These are phyloP conservation scores for Tetracladium marchalianum DNA, from an alignment of 495 filamentous ascomycete species.

Conservation along the genomic window DNA sequence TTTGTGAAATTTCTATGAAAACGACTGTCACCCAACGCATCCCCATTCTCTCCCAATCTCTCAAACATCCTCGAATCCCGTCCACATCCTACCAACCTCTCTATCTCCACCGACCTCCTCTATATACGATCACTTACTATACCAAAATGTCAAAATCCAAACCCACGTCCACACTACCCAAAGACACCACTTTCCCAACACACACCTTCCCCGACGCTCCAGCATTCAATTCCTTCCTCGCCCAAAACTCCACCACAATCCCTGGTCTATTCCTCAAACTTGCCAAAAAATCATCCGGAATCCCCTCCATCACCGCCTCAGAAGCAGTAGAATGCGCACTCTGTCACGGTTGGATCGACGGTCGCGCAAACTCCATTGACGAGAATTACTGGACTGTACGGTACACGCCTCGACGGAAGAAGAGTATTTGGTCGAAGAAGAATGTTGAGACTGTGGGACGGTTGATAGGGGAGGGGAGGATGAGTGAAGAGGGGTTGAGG, in stretches of 20 bases:
- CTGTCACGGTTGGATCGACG: constrained; percentile 54
- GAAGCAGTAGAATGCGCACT: constrained; percentile 45
- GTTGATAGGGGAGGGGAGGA: constrained; percentile 6
- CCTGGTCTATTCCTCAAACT: constrained; percentile 44
- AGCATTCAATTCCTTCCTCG: too few relatives aligned
- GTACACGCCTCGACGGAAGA: constrained; percentile 43
- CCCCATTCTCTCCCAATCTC: too few relatives aligned
- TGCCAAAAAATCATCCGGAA: constrained; percentile 37
- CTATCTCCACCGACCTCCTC: too few relatives aligned
- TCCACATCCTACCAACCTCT: too few relatives aligned
- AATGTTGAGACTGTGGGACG: constrained; percentile 21
- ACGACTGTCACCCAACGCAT: too few relatives aligned
- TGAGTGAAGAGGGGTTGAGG: neutral
- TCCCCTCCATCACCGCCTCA: constrained; percentile 35
- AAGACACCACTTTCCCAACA: too few relatives aligned
- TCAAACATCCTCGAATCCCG: too few relatives aligned
- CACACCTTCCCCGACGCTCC: too few relatives aligned
- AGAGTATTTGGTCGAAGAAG: constrained; percentile 42
- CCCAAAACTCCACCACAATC: constrained; percentile 11
- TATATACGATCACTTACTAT: too few relatives aligned
- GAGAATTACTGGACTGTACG: constrained; percentile 34
- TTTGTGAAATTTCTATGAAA: too few relatives aligned
- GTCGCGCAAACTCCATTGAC: constrained; percentile 34
- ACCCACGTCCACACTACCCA: too few relatives aligned
- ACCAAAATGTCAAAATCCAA: too few relatives aligned